Percentiles rank a stretch among this genome's conserved stretches.
These are phyloP conservation scores for Exserohilum turcica DNA, from an alignment of 2,329 filamentous ascomycete species.

Conservation along the genomic window DNA sequence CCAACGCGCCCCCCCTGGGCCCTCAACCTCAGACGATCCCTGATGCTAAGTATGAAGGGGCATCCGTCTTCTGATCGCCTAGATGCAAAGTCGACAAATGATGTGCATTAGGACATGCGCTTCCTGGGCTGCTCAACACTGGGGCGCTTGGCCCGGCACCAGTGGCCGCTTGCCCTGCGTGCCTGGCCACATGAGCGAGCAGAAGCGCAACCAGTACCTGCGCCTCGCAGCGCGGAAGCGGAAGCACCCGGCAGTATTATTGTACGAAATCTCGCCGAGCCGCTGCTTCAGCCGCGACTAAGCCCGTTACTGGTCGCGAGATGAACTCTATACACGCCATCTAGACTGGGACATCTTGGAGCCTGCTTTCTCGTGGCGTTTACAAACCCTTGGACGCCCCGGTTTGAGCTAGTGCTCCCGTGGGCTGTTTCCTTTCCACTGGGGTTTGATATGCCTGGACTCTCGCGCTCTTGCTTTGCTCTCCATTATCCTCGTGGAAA, in stretches of 20 bases:
- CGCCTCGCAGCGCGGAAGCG: conserved; percentile 1
- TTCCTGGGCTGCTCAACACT: not conserved
- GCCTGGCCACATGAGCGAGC: not conserved
- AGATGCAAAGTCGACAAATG: not conserved
- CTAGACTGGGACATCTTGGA: not conserved
- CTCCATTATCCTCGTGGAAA: not conserved
- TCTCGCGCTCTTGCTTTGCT: not conserved
- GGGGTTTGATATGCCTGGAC: not conserved
- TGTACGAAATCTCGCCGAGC: not conserved
- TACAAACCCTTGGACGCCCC: not conserved
- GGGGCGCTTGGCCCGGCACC: not conserved
- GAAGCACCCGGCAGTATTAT: not conserved
- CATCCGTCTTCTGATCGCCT: not conserved
- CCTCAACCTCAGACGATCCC: no score
- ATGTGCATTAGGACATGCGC: not conserved
- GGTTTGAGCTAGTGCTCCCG: not conserved
- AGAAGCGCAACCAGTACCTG: not conserved
- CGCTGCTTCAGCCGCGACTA: not conserved
- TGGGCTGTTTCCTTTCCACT: not conserved
- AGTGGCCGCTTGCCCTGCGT: not conserved
- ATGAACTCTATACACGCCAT: conserved; percentile 2
- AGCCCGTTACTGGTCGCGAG: not conserved
- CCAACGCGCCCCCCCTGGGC: not conserved
- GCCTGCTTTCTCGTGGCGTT: not conserved
- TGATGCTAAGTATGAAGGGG: not conserved